Conservation (phyloP, 1,284 basidiomycete species). For the Cryptococcus sp. region DNA sequence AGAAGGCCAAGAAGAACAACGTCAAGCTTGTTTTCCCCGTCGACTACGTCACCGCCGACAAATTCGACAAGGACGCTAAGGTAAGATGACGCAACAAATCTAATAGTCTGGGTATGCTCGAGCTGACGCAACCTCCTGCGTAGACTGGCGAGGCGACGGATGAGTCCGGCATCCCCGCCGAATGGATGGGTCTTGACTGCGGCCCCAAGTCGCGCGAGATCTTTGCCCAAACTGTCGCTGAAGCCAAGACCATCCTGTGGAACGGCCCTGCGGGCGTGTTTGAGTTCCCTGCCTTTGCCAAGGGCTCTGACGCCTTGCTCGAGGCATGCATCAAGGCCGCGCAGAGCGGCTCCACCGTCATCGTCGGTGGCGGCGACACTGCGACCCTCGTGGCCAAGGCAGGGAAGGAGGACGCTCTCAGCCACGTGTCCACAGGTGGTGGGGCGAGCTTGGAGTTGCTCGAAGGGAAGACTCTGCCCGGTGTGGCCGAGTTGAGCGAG, state of each 20-base stretch:
- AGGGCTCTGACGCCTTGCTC: conserved; percentile 79
- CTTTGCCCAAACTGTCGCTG: conserved; percentile 74
- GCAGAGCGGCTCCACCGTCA: conserved; percentile 81
- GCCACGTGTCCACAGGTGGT: conserved; percentile 95
- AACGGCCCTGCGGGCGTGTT: conserved; percentile 98
- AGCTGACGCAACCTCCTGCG: not conserved
- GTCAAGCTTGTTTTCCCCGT: conserved; percentile 95
- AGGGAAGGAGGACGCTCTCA: conserved; percentile 78
- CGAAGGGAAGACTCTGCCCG: conserved; percentile 90
- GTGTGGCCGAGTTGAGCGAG: conserved; percentile 76
- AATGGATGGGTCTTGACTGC: conserved; percentile 91
- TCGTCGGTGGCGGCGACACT: conserved; percentile 91
- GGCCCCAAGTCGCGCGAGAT: conserved; percentile 77
- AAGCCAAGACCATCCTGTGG: conserved; percentile 97
- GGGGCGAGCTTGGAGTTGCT: conserved; percentile 93
- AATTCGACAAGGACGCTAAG: conserved; percentile 89
- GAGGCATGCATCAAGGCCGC: conserved; percentile 86
- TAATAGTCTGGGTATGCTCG: not conserved
- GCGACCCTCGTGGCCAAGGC: conserved; percentile 86
- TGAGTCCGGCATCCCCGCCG: conserved; percentile 81
- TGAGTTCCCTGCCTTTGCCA: conserved; percentile 88
- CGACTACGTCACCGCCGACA: conserved; percentile 91
- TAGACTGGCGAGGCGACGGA: conserved; percentile 76
- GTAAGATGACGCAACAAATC: conserved; percentile 51
- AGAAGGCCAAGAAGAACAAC: conserved; percentile 90